Evolutionary conservation across 1,284 basidiomycete genomes (phyloP), one percentile per base, ranked within the genome.

Genomic region (Filobasidium uniguttulatum): DNA sequence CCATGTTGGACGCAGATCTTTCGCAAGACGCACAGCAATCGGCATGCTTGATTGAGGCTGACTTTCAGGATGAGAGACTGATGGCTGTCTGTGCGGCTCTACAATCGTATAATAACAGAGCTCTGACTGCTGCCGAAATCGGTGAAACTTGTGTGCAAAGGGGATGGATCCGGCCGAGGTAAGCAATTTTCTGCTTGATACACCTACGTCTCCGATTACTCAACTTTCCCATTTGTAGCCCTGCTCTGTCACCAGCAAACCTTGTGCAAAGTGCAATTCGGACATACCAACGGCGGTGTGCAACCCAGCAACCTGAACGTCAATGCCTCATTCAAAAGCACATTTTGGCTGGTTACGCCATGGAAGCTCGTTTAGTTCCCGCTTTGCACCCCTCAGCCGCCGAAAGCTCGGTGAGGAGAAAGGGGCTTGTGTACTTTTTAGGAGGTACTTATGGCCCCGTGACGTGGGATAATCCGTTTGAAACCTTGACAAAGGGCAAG

Each of bases 41-140:
- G n/a, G n/a, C n/a, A n/a, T n/a, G n/a, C 12, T 15, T 54, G 4
- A 29, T 8, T 9, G 22, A 31, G 12, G 41, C n/a, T 10, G 53
- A 54, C 35, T 33, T 54, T 25, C 31, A 35, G 29, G 53, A 54
- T 20, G 29, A 36, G 7, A 43, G 23, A 19, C 40, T 54, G 35
- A 50, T 54, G 53, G 53, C 53, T 4, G 46, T 35, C 5, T 54
- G 29, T 44, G 53, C 49, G 5, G 53, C 41, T 0, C 23, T 54
- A 17, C 41, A 54, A n/a, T 20, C 40, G 5, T 25, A 15, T 8
- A 46, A 49, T 2, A 54, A 54, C 43, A 44, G 47, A 20, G 53
- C 53, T 1, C 40, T 54, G 53, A 33, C 33, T 14, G 40, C 34
- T 3, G 26, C 46, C 6, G 49, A 54, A 17, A 51, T 54, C 20